Conservation (phyloP, 2,329 filamentous ascomycete species). For the Venturia effusa region DNA sequence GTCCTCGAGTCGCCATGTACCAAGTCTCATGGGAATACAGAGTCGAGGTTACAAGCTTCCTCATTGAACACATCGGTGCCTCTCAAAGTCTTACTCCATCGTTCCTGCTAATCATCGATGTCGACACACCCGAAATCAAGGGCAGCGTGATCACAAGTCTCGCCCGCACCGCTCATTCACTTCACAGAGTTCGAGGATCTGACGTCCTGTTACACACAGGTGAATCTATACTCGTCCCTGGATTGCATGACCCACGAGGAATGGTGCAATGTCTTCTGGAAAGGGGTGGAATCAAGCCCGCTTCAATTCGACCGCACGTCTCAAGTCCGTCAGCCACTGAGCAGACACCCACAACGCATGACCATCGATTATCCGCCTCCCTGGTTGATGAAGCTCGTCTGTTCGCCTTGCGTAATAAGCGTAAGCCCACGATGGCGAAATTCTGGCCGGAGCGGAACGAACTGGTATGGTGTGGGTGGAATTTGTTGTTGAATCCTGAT, state of each 20-base stretch:
- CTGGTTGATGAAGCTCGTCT: background rate
- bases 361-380: background rate
- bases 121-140: background rate
- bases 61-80: background rate
- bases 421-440: background rate
- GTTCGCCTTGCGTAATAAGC: background rate
- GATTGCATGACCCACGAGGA: background rate
- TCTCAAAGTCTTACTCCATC: background rate
- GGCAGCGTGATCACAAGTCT: background rate
- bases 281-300: background rate
- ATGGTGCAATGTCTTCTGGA: background rate
- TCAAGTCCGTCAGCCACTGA: background rate
- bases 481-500: background rate
- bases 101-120: background rate
- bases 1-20: background rate
- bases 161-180: background rate
- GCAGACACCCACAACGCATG: background rate
- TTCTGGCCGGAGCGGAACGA: background rate
- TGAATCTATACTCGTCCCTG: background rate
- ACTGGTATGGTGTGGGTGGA: slow-evolving; percentile 1
- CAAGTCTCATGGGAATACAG: background rate
- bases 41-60: background rate
- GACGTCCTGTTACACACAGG: background rate
- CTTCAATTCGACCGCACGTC: background rate
- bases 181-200: background rate